Conservation (phyloP, 495 filamentous ascomycete genomes). For the Penicillium ucsense region DNA sequence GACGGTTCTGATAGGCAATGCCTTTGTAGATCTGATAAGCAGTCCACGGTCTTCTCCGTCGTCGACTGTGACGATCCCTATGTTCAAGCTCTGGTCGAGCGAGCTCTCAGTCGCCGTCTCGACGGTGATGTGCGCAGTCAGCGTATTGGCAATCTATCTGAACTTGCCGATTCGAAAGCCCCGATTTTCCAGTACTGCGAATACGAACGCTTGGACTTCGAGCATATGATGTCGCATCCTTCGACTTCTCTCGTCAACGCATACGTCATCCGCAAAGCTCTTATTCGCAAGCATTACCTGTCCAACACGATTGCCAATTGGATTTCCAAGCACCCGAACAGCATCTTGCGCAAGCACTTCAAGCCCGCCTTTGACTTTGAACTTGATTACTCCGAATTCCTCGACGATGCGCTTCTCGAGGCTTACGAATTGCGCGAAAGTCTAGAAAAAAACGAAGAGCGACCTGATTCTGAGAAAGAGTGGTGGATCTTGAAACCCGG, state of each 20-base stretch:
- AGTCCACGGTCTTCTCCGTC: constrained; percentile 53
- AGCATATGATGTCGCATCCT: constrained; percentile 52
- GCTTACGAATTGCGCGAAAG: constrained; percentile 77
- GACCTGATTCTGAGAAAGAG: constrained; percentile 45
- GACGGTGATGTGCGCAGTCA: constrained; percentile 29
- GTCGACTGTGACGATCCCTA: constrained; percentile 80
- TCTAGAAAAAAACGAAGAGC: constrained; percentile 52
- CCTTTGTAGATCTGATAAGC: constrained; percentile 32
- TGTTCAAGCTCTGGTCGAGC: constrained; percentile 70
- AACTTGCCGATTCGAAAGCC: constrained; percentile 31
- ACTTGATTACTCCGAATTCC: constrained; percentile 90
- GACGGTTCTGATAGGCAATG: constrained; percentile 32
- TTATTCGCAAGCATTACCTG: constrained; percentile 95
- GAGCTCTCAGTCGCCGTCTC: constrained; percentile 56
- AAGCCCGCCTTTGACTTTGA: constrained; percentile 76
- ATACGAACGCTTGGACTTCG: constrained; percentile 83
- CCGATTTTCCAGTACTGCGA: constrained; percentile 70
- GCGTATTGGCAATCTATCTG: constrained; percentile 35
- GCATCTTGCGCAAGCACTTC: constrained; percentile 54
- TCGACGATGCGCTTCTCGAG: constrained; percentile 86
- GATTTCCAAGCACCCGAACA: constrained; percentile 70
- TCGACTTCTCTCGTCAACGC: constrained; percentile 58
- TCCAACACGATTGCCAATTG: constrained; percentile 69
- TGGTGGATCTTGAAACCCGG: constrained; percentile 99
- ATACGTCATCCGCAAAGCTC: constrained; percentile 90